These are phyloP conservation scores for Selaginella tamariscina DNA, from an alignment of 75 land plant genomes.

Conservation along the genomic window DNA sequence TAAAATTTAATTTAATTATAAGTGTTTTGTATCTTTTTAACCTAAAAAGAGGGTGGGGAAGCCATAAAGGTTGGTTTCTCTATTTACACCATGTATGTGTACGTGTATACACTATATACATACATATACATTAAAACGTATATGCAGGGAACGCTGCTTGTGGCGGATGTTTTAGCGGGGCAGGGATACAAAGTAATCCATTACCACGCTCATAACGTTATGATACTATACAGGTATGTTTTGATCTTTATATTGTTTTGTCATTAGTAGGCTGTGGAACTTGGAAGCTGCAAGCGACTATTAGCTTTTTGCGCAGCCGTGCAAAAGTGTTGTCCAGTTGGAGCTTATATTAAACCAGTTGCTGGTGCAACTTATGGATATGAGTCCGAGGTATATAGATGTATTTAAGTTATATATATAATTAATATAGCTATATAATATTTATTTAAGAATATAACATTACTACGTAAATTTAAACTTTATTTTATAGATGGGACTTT, in stretches of 20 bases:
- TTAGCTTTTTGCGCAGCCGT: constrained; percentile 83
- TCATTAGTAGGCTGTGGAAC: constrained; percentile 91
- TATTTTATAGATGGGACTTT: constrained; percentile 98
- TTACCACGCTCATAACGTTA: constrained; percentile 49
- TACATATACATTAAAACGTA: background rate
- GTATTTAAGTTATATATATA: no score
- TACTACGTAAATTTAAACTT: no score
- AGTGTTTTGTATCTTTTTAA: no score
- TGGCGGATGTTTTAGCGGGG: constrained; percentile 85
- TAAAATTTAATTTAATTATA: no score
- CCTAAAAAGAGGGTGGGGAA: constrained; percentile 94
- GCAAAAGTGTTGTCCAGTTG: constrained; percentile 75
- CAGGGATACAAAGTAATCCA: constrained; percentile 75
- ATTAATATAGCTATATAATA: no score
- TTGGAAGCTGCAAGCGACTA: constrained; percentile 60
- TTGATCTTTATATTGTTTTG: no score
- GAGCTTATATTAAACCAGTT: constrained; percentile 73
- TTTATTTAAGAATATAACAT: no score
- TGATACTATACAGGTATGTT: constrained; percentile 84
- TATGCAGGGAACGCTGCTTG: constrained; percentile 66
- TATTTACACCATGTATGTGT: no score
- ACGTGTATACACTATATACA: background rate
- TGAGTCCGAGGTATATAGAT: constrained; percentile 90
- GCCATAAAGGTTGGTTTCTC: constrained; percentile 56
- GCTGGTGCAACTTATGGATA: constrained; percentile 85